Percentiles rank a stretch among this genome's conserved stretches.
Conservation (phyloP, 495 filamentous ascomycete genomes). For the Aspergillus campestris region DNA sequence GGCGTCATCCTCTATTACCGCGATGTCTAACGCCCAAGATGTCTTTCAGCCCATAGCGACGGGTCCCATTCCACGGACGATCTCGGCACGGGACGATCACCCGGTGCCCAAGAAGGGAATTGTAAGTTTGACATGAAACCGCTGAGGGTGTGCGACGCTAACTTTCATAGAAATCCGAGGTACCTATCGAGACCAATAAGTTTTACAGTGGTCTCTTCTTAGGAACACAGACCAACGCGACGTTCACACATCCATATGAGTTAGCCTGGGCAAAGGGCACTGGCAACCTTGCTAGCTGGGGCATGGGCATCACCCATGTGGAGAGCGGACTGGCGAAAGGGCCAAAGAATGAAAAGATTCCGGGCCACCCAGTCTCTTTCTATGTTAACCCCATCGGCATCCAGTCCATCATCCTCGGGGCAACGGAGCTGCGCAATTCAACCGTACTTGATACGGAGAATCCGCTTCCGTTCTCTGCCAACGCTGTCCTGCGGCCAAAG, state of each 20-base stretch:
- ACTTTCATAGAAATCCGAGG: constrained; percentile 26
- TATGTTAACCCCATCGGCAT: constrained; percentile 79
- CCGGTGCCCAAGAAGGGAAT: constrained; percentile 41
- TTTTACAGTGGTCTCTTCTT: constrained; percentile 90
- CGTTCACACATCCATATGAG: constrained; percentile 83
- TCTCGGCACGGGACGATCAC: constrained; percentile 44
- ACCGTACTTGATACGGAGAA: constrained; percentile 56
- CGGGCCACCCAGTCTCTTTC: constrained; percentile 54
- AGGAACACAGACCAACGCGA: constrained; percentile 57
- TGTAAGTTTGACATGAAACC: constrained; percentile 27
- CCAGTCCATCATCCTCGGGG: constrained; percentile 71
- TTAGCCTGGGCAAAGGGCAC: constrained; percentile 66
- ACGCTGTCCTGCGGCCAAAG: constrained; percentile 55
- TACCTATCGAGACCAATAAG: constrained; percentile 73
- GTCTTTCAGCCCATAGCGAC: constrained; percentile 54
- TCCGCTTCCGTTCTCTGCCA: constrained; percentile 60
- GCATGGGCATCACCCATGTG: constrained; percentile 65
- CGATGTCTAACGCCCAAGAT: constrained; percentile 31
- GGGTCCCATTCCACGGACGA: constrained; percentile 44
- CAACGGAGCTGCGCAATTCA: constrained; percentile 53
- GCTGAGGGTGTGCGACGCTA: constrained; percentile 2
- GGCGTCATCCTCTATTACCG: background rate
- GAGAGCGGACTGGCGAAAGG: constrained; percentile 61
- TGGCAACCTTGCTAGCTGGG: constrained; percentile 61
- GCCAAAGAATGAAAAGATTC: constrained; percentile 33